Base-by-base conservation (phyloP, 768 basidiomycete species). In the Lactarius deliciosus region DNA sequence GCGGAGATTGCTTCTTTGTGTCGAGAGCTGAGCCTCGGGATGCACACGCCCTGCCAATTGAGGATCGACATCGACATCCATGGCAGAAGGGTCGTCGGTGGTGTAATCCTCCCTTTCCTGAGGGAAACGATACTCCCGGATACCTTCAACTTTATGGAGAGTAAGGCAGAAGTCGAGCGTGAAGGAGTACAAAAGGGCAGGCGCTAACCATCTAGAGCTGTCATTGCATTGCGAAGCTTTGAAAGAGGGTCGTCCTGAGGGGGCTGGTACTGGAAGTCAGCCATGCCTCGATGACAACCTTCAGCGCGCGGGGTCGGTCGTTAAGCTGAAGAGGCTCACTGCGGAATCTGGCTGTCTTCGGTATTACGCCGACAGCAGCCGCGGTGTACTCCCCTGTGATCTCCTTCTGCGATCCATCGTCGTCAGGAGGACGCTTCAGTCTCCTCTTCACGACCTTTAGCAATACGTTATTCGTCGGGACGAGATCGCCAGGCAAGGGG, bases 191-290 rank as follows among this genome's bases (percentile, higher is more conserved):
- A 18, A 16, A 11, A 10, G n/a, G 59, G 32, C 36, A 41, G 10
- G 45, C 16, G 65, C 83, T 62, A 73, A 96, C 96, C 90, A 70
- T 98, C 90, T 83, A 97, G 86, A 7, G 80, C 79, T 57, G 87
- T 83, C 86, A 98, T 89, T 0, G 92, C 85, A 15, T 81, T 71
- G 5, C 92, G 86, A 62, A 98, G 77, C 64, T 85, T 79, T 2
- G 87, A 76, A 4, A 93, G 78, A 3, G 89, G 87, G 72, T 96
- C 94, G 16, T 85, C 75, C 74, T 81, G 78, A 64, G 90, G 81
- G 1, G 93, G 93, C 67, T 88, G 84, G 76, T 87, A 97, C 76
- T 97, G 95, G 74, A 87, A 97, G 75, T 98, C 96, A 45, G 88
- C 92, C 91, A 98, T 94, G 64, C 88, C 96, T 98, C 30, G 13